These are phyloP conservation scores for Mortierella alpina DNA, from an alignment of 192 early-diverging fungal genomes.

Conservation along the genomic window DNA sequence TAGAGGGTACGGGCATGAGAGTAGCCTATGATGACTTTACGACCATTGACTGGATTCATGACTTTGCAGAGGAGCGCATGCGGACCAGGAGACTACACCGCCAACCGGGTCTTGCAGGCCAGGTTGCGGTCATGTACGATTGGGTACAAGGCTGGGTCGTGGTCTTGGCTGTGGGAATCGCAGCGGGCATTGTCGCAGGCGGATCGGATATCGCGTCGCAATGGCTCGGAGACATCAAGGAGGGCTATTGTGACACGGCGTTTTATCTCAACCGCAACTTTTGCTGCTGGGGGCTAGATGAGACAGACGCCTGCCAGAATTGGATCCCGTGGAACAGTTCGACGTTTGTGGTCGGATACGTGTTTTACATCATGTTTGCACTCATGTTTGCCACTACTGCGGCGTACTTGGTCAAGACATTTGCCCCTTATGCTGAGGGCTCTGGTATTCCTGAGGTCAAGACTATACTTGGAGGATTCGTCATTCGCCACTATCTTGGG, in stretches of 20 bases:
- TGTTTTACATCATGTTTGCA: slow-evolving; percentile 60
- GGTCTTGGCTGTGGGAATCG: slow-evolving; percentile 71
- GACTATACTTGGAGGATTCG: slow-evolving; percentile 93
- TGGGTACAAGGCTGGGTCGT: slow-evolving; percentile 90
- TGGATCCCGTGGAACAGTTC: slow-evolving; percentile 58
- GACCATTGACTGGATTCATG: slow-evolving; percentile 92
- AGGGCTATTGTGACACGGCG: slow-evolving; percentile 82
- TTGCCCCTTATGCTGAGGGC: slow-evolving; percentile 88
- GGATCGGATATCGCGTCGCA: slow-evolving; percentile 81
- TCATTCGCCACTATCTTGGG: slow-evolving; percentile 93
- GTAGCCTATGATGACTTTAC: slow-evolving; percentile 70
- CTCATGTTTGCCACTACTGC: slow-evolving; percentile 55
- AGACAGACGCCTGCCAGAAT: slow-evolving; percentile 35
- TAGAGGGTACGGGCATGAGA: slow-evolving; percentile 58
- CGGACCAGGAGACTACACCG: slow-evolving; percentile 69
- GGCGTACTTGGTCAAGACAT: slow-evolving; percentile 65
- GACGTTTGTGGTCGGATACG: slow-evolving; percentile 52
- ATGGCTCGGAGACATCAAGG: slow-evolving; percentile 85
- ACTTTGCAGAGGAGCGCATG: slow-evolving; percentile 84
- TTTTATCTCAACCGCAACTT: slow-evolving; percentile 81
- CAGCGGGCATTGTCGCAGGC: slow-evolving; percentile 72
- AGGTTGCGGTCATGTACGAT: slow-evolving; percentile 73
- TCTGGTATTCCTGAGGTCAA: slow-evolving; percentile 97
- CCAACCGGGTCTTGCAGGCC: slow-evolving; percentile 66
- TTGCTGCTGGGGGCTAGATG: slow-evolving; percentile 81